These are phyloP conservation scores for Cercophora newfieldiana DNA, from an alignment of 495 filamentous ascomycete species.

Conservation along the genomic window DNA sequence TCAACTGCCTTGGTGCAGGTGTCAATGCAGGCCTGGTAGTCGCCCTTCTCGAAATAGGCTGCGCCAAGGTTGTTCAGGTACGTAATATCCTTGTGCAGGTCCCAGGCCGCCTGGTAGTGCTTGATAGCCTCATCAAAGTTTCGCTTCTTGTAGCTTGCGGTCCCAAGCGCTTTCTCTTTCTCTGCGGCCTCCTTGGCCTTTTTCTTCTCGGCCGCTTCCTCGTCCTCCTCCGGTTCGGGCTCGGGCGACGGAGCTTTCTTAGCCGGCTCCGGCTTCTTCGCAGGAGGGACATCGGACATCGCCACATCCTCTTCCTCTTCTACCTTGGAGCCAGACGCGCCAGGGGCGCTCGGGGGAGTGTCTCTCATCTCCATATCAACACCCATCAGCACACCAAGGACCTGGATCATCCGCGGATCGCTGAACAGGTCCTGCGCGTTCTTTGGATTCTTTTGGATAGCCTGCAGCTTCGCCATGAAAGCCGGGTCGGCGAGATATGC, in stretches of 20 bases:
- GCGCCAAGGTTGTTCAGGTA: constrained; percentile 96
- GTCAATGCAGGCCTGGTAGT: constrained; percentile 82
- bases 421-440: constrained; percentile 75
- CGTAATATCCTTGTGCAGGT: constrained; percentile 90
- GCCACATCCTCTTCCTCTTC: constrained; percentile 72
- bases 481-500: constrained; percentile 74
- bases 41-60: constrained; percentile 93
- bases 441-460: constrained; percentile 76
- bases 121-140: constrained; percentile 92
- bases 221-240: constrained; percentile 66
- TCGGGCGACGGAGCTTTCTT: constrained; percentile 56
- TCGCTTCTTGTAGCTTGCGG: constrained; percentile 95
- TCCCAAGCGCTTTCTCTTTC: constrained; percentile 91
- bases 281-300: constrained; percentile 67
- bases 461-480: constrained; percentile 89
- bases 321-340: constrained; percentile 42
- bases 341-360: constrained; percentile 47
- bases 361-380: constrained; percentile 84
- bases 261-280: constrained; percentile 38
- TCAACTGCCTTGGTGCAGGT: constrained; percentile 85
- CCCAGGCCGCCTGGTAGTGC: constrained; percentile 96
- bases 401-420: constrained; percentile 90
- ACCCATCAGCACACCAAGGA: constrained; percentile 89
- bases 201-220: constrained; percentile 77
- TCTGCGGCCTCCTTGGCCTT: constrained; percentile 93